Evolutionary conservation across 164 flowering plant species (phyloP).

Genomic region (Hamamelis virginiana): DNA sequence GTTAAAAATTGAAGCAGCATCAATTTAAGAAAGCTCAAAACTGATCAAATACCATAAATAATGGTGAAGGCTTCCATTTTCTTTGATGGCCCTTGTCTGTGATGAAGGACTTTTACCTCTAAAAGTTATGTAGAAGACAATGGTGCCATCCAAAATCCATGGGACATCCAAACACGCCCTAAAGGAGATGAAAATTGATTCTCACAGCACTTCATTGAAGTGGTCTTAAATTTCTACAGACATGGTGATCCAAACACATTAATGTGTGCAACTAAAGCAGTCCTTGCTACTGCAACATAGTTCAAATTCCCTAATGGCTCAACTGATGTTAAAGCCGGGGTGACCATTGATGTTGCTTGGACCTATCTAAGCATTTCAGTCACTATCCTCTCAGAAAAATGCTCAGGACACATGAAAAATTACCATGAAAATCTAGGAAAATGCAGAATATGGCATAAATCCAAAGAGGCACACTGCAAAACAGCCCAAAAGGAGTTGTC

Average conservation of each 20-base stretch:
- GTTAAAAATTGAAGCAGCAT: too few species aligned
- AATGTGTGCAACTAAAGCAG: background rate
- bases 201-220: background rate
- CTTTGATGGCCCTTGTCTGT: background rate
- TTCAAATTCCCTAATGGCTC: too few species aligned
- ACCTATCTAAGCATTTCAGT: background rate
- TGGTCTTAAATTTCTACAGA: background rate
- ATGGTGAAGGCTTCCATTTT: background rate
- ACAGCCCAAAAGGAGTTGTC: constrained; percentile 11
- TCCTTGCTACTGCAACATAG: too few species aligned
- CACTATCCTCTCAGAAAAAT: constrained; percentile 9
- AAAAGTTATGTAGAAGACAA: background rate
- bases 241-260: background rate
- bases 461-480: constrained; percentile 88
- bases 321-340: too few species aligned
- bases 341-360: too few species aligned
- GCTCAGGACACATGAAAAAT: constrained; percentile 14
- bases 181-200: background rate
- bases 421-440: constrained; percentile 76
- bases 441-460: constrained; percentile 70
- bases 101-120: background rate
- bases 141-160: background rate
- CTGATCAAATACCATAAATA: background rate
- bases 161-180: background rate
- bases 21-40: background rate